These are phyloP conservation scores for Fallopia convolvulus DNA, from an alignment of 148 eudicot species.

Conservation along the genomic window DNA sequence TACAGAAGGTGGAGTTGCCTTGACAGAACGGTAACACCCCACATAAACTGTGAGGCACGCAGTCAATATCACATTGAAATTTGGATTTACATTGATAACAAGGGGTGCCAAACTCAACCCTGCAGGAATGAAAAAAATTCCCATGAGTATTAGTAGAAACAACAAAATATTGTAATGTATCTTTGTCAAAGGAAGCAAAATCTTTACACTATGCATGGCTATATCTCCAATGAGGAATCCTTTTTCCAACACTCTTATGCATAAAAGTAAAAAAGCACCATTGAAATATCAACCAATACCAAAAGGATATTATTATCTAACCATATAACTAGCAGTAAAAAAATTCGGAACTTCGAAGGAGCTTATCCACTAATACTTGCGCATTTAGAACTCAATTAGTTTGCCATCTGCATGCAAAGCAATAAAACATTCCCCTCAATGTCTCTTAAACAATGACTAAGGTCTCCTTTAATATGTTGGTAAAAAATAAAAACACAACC, in stretches of 20 bases:
- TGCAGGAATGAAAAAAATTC: constrained; percentile 20
- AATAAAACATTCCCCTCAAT: background rate
- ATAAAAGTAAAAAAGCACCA: background rate
- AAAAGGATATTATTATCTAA: background rate
- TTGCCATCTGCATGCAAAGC: too few relatives aligned
- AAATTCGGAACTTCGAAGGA: background rate
- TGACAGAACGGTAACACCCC: constrained; percentile 95
- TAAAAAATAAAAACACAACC: constrained; percentile 27
- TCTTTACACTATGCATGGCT: background rate
- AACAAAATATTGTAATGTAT: background rate
- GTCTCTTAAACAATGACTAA: background rate
- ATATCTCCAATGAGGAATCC: background rate
- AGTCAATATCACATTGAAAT: constrained; percentile 82
- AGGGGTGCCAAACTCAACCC: constrained; percentile 87
- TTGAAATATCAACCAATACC: background rate
- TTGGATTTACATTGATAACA: constrained; percentile 78
- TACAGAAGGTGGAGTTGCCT: constrained; percentile 95
- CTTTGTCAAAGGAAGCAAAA: background rate
- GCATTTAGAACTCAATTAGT: background rate
- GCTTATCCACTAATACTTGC: background rate
- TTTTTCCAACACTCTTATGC: background rate
- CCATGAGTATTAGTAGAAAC: background rate
- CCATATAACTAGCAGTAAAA: background rate
- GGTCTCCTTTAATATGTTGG: background rate
- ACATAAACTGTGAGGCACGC: constrained; percentile 91